Base-by-base conservation (phyloP, 163 green algal species). In the Chlamydomonas reinhardtii region DNA sequence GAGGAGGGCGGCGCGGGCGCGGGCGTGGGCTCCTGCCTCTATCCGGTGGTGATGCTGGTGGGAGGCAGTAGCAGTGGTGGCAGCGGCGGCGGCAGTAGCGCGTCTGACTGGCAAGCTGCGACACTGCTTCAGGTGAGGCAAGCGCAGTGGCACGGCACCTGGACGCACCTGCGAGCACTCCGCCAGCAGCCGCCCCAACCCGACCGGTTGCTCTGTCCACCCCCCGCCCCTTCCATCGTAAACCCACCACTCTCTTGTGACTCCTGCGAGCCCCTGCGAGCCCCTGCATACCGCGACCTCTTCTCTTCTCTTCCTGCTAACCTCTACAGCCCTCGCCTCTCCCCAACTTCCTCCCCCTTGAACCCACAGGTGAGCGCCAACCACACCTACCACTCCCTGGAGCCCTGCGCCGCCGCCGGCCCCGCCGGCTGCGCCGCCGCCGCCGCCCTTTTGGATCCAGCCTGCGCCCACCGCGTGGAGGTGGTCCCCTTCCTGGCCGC, bases 401-500 rank as follows among this genome's bases (percentile, higher is more conserved):
- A 71, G 79, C 48, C 52, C 9, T 85, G 79, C 69, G 32, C 79
- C 19, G 52, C 31, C 11, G 48, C 48, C 11, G 48, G 48, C 48
- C 12, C 12, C 48, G 48, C 12, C 31, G 79, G 32, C 79, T 85
- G 79, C 54, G 32, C 68, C 4, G 48, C 48, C 52, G 79, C 65
- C 17, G 39, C 68, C 16, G 79, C 34, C 0, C 22, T 85, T 3
- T 54, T 85, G 24, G 79, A 85, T 43, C 66, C 78, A 1, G 31
- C 43, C 43, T 85, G 78, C 65, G 20, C 59, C 4, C 73, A 85
- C 78, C 31, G 52, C 1, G 32, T 85, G 31, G 48, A 85, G 12
- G 79, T 85, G 68, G 68, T 85, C 68, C 79, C 68, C 31, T 85
- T 78, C 79, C 32, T 25, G 2, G 25, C 68, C 20, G 32, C 48